Percentiles rank a stretch among this genome's conserved stretches.
phyloP scores from a whole-genome alignment of 768 basidiomycete genomes.

The Xerocomus potaroensis region DNA sequence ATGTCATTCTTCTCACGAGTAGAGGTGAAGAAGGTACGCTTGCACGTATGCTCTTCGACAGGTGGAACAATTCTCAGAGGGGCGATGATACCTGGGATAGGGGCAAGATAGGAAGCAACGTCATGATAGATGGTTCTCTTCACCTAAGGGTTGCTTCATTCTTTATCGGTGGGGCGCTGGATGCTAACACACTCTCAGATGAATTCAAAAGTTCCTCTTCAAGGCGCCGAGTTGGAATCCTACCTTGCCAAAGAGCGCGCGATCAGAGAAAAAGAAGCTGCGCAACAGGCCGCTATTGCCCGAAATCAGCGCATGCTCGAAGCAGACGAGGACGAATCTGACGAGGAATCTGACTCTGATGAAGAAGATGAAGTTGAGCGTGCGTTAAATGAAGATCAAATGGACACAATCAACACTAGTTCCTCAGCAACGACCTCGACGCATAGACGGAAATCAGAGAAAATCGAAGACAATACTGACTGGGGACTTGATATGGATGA shows the following conservation, averaged over 20 bases:
- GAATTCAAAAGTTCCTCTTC: slow-evolving; percentile 83
- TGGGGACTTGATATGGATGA: slow-evolving; percentile 79
- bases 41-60: slow-evolving; percentile 71
- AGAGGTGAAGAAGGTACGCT: slow-evolving; percentile 79
- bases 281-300: slow-evolving; percentile 77
- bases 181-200: slow-evolving; percentile 45
- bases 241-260: slow-evolving; percentile 72
- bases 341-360: slow-evolving; percentile 61
- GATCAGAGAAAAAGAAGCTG: slow-evolving; percentile 78
- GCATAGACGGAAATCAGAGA: slow-evolving; percentile 43
- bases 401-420: slow-evolving; percentile 41
- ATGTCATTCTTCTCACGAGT: slow-evolving; percentile 82
- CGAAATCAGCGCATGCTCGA: slow-evolving; percentile 87
- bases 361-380: slow-evolving; percentile 57
- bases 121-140: slow-evolving; percentile 74
- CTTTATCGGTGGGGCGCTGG: background rate
- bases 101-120: slow-evolving; percentile 81
- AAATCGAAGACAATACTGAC: slow-evolving; percentile 50
- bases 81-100: slow-evolving; percentile 81
- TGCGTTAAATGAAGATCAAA: slow-evolving; percentile 46
- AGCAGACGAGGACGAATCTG: slow-evolving; percentile 88
- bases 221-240: slow-evolving; percentile 83
- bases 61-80: slow-evolving; percentile 83
- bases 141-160: slow-evolving; percentile 52
- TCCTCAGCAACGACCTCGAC: slow-evolving; percentile 18